These are phyloP conservation scores for Wickerhamiella occidentalis DNA, from an alignment of 805 yeast species.

Conservation along the genomic window DNA sequence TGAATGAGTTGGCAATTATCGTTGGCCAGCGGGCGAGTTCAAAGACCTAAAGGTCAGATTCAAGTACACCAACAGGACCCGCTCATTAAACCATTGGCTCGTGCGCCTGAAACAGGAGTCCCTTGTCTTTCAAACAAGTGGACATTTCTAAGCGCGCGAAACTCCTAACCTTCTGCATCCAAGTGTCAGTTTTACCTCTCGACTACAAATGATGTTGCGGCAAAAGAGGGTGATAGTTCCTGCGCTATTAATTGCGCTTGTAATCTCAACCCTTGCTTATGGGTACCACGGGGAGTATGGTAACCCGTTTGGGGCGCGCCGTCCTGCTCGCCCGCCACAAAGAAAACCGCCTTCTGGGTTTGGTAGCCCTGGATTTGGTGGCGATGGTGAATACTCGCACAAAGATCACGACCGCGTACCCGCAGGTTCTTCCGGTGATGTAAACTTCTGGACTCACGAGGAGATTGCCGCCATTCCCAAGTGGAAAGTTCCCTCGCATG, in stretches of 20 bases:
- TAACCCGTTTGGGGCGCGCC: not conserved
- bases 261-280: not conserved
- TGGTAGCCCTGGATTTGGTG: not conserved
- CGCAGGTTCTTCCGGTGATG: not conserved
- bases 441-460: not conserved
- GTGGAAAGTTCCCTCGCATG: not conserved
- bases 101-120: no score
- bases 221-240: constrained; percentile 7
- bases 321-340: not conserved
- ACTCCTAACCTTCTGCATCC: not conserved
- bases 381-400: not conserved
- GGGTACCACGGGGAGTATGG: constrained; percentile 6
- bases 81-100: no score
- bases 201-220: not conserved
- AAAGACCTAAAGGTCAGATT: no score
- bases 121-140: not conserved
- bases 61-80: no score
- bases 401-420: not conserved
- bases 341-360: not conserved
- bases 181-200: not conserved
- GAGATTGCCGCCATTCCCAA: not conserved
- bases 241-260: constrained; percentile 5
- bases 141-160: not conserved
- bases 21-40: no score
- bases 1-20: not conserved